These are phyloP conservation scores for Podospora conica DNA, from an alignment of 495 filamentous ascomycete genomes.

Conservation along the genomic window DNA sequence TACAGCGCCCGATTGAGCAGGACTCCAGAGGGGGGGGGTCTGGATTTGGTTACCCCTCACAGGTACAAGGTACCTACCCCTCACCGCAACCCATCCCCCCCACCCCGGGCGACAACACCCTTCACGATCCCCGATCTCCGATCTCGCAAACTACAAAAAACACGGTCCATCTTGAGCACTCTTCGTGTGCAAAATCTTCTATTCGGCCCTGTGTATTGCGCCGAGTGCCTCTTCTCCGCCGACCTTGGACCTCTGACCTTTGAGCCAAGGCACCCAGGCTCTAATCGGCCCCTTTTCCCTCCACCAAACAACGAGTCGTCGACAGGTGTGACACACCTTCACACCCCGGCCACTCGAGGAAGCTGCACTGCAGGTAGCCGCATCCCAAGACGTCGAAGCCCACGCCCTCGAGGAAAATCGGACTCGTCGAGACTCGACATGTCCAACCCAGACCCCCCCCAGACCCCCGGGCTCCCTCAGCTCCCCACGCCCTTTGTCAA, in stretches of 20 bases:
- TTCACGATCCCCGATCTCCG: not conserved
- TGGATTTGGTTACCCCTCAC: too few species aligned
- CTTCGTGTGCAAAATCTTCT: not conserved
- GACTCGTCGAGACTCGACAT: not conserved
- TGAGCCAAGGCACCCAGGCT: not conserved
- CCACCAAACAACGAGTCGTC: not conserved
- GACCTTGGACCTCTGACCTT: not conserved
- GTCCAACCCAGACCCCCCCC: not conserved
- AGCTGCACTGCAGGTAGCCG: not conserved
- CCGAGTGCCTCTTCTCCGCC: not conserved
- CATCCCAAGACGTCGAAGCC: not conserved
- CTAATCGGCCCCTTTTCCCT: not conserved
- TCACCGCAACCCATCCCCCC: not conserved
- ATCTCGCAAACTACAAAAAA: not conserved
- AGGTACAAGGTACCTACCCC: not conserved
- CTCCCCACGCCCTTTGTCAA: slow-evolving; percentile 48
- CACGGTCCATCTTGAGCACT: too few species aligned
- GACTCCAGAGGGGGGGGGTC: not conserved
- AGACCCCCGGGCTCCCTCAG: slow-evolving; percentile 1
- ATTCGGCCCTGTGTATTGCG: not conserved
- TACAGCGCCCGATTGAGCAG: too few species aligned
- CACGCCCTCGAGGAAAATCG: not conserved
- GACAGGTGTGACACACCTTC: not conserved
- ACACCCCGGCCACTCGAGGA: not conserved
- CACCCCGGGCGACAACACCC: not conserved